Evolutionary conservation across 2,329 filamentous ascomycete genomes (phyloP).

Genomic region (Tolypocladium cylindrosporum): DNA sequence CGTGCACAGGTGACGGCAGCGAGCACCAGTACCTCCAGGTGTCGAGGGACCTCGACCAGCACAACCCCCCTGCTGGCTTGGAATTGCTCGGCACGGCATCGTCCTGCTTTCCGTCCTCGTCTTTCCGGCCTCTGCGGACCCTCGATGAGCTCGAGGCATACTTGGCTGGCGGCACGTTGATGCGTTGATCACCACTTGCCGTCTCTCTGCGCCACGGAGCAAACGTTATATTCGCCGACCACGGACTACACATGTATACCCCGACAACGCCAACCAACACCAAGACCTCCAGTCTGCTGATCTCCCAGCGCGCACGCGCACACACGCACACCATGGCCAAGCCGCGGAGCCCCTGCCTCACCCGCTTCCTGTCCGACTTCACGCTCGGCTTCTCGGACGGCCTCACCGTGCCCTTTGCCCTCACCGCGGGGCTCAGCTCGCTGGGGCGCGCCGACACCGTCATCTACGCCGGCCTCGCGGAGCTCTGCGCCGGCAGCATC

Average conservation of each 20-base stretch:
- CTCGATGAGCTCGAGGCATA: not conserved
- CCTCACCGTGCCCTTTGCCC: constrained; percentile 63
- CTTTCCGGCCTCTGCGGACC: not conserved
- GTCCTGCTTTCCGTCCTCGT: not conserved
- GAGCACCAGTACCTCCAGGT: not conserved
- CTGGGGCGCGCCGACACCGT: constrained; percentile 51
- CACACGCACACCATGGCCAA: constrained; percentile 7
- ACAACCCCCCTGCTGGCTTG: not conserved
- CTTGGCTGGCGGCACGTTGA: not conserved
- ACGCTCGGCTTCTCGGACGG: constrained; percentile 68
- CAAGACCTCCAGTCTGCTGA: not conserved
- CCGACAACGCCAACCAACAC: not conserved
- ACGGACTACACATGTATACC: too few species aligned
- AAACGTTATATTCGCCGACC: too few species aligned
- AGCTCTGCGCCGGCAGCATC: constrained; percentile 61
- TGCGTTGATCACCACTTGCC: not conserved
- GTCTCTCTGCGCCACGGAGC: too few species aligned
- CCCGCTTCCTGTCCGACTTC: constrained; percentile 48
- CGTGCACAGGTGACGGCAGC: not conserved
- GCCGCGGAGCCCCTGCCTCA: constrained; percentile 16
- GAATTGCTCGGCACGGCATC: not conserved
- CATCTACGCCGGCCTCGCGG: constrained; percentile 58
- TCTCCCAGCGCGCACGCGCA: not conserved
- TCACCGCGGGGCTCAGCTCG: constrained; percentile 58
- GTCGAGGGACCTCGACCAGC: not conserved